These are phyloP conservation scores for Carallia pectinifolia DNA, from an alignment of 345 rosid genomes.

Conservation along the genomic window DNA sequence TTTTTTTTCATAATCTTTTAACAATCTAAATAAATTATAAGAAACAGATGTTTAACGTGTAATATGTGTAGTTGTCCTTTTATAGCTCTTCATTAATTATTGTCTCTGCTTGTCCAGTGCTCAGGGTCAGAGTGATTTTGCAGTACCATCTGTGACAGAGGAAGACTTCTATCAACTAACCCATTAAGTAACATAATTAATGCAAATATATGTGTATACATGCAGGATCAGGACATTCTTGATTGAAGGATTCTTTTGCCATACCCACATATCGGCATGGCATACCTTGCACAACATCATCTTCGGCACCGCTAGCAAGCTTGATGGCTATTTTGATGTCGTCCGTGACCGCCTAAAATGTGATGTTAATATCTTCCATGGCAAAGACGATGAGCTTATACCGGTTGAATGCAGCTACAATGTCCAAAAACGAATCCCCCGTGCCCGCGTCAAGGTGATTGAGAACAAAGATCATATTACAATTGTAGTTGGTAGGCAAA, in stretches of 20 bases:
- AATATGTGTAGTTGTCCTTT: no score
- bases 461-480: slow-evolving; percentile 87
- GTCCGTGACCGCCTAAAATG: slow-evolving; percentile 64
- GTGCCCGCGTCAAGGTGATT: slow-evolving; percentile 69
- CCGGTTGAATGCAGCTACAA: slow-evolving; percentile 86
- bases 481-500: slow-evolving; percentile 85
- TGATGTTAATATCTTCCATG: slow-evolving; percentile 70
- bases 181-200: no score
- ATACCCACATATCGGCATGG: slow-evolving; percentile 93
- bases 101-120: no score
- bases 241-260: slow-evolving; percentile 91
- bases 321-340: slow-evolving; percentile 67
- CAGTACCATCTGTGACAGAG: no score
- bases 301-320: slow-evolving; percentile 76
- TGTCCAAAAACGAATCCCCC: slow-evolving; percentile 57
- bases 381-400: slow-evolving; percentile 73
- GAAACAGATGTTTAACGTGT: no score
- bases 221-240: slow-evolving; percentile 76
- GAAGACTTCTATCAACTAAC: no score
- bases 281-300: slow-evolving; percentile 96
- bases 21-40: no score
- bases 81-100: no score
- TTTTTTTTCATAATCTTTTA: no score
- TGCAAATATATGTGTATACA: no score
- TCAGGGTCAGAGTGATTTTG: no score